These are phyloP conservation scores for Leptomonas seymouri DNA, from an alignment of 208 protist genomes.

Conservation along the genomic window DNA sequence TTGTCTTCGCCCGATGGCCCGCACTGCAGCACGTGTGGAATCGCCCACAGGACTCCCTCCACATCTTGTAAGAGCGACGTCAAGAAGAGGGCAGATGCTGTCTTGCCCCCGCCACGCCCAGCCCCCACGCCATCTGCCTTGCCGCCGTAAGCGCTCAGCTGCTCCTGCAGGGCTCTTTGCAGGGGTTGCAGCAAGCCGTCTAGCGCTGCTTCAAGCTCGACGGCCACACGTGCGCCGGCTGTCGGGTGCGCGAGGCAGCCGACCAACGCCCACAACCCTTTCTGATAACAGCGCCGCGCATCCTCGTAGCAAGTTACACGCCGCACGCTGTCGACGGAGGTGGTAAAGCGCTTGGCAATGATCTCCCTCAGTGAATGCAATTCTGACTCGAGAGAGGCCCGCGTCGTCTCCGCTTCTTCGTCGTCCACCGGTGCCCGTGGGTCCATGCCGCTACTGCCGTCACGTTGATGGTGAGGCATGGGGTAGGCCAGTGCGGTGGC, in stretches of 20 bases:
- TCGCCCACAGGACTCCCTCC: slow-evolving; percentile 42
- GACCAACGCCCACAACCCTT: slow-evolving; percentile 8
- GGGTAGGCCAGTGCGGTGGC: slow-evolving; percentile 33
- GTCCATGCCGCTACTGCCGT: not conserved
- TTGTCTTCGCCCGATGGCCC: not conserved
- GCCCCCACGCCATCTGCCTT: not conserved
- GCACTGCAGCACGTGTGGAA: slow-evolving; percentile 7
- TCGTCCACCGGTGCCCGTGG: not conserved
- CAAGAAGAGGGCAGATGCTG: slow-evolving; percentile 9
- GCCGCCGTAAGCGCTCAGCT: slow-evolving; percentile 15
- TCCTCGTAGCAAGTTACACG: slow-evolving; percentile 25
- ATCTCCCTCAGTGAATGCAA: slow-evolving; percentile 50
- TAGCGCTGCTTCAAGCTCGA: slow-evolving; percentile 33
- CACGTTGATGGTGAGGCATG: slow-evolving; percentile 1
- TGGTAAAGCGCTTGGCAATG: slow-evolving; percentile 48
- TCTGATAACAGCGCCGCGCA: slow-evolving; percentile 22
- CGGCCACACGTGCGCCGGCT: slow-evolving; percentile 14
- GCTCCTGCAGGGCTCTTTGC: slow-evolving; percentile 35
- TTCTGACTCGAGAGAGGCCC: slow-evolving; percentile 43
- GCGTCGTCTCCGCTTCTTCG: slow-evolving; percentile 29
- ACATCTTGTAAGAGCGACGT: slow-evolving; percentile 28
- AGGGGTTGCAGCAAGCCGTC: slow-evolving; percentile 46
- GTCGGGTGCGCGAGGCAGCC: slow-evolving; percentile 14
- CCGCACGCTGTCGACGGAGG: slow-evolving; percentile 18
- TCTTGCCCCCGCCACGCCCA: slow-evolving; percentile 10